Percentiles rank a stretch among this genome's conserved stretches.
Conservation (phyloP, 2,329 filamentous ascomycete genomes). For the Trichoderma sp. region DNA sequence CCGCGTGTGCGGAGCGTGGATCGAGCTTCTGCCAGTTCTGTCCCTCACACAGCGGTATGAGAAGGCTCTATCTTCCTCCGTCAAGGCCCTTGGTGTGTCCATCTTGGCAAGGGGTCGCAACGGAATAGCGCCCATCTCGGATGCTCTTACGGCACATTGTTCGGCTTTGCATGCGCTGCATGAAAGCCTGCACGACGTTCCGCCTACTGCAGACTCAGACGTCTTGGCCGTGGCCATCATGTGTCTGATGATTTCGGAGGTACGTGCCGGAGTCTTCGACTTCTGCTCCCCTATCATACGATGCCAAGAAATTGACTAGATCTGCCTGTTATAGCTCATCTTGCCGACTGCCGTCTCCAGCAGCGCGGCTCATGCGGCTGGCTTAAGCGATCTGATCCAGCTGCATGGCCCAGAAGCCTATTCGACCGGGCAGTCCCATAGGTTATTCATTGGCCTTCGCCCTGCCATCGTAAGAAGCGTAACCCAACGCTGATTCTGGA, state of each 20-base stretch:
- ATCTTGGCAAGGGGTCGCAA: conserved; percentile 35
- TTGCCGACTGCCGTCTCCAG: conserved; percentile 35
- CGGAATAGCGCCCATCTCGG: conserved; percentile 33
- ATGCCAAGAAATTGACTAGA: not conserved
- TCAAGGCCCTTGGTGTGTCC: conserved; percentile 40
- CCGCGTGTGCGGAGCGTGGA: conserved; percentile 46
- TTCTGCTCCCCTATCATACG: not conserved
- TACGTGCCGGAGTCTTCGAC: conserved; percentile 6
- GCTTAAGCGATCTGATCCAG: conserved; percentile 41
- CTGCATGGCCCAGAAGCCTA: conserved; percentile 38
- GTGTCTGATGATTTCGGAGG: conserved; percentile 42
- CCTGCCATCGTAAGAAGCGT: conserved; percentile 42
- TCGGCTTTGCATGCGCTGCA: conserved; percentile 38
- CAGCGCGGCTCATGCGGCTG: conserved; percentile 41
- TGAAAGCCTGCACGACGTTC: conserved; percentile 19
- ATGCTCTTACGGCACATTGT: conserved; percentile 38
- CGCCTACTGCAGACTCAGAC: conserved; percentile 25
- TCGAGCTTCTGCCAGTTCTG: conserved; percentile 43
- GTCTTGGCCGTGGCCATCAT: conserved; percentile 41
- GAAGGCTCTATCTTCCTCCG: conserved; percentile 36
- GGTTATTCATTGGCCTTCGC: conserved; percentile 46
- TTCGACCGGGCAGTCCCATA: conserved; percentile 40
- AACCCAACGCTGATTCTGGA: not conserved
- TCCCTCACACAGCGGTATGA: conserved; percentile 30
- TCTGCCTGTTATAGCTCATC: conserved; percentile 32